Base-by-base conservation (phyloP, 2,329 filamentous ascomycete genomes). In the Sarocladiaceae sp. region DNA sequence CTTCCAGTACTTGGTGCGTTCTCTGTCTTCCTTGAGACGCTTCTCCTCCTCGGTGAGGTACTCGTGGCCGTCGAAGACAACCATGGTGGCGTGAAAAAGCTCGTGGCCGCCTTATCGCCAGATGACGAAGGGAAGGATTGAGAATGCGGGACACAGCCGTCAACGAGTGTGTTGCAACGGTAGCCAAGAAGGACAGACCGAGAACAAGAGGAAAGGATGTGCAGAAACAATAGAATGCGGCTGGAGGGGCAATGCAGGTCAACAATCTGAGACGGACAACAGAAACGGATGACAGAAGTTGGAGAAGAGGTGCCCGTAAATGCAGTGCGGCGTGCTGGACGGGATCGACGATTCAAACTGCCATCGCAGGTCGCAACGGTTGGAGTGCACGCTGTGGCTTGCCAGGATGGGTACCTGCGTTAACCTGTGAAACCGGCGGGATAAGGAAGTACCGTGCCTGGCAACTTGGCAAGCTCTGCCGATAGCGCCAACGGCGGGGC, bases 1-100 rank as follows among this genome's bases (percentile, higher is more conserved):
- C 82, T 97, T 97, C 93, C 93, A 97, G 76, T 97, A 97, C 69
- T 90, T 93, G 58, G 73, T 81, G 57, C 86, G 86, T 58, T 93
- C 83, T 54, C 85, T 83, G 71, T 97, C 93, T 65, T 96, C 84
- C 65, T 87, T 87, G 60, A 97, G 80, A 48, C 94, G 87, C 70
- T 87, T 88, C 77, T 97, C 93, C 73, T 97, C 93, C 70, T 88
- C 86, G 55, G 88, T 91, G 66, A 93, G 80, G 70, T 90, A 92
- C 66, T 94, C 88, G 71, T 94, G 84, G 65, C 87, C 84, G 71
- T 96, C 90, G 66, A 94, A 86, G 64, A 95, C 80, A 66, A 96
- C 92, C 93, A 97, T 97, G 53, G 59, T 70, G 65, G 29, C 15
- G 42, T 12, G 40, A 52, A 36, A 46, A 48, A 12, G 22, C 18